Evolutionary conservation across 768 basidiomycete species (phyloP), one percentile per base, ranked within the genome.

Genomic region (Cytidiella melzeri): DNA sequence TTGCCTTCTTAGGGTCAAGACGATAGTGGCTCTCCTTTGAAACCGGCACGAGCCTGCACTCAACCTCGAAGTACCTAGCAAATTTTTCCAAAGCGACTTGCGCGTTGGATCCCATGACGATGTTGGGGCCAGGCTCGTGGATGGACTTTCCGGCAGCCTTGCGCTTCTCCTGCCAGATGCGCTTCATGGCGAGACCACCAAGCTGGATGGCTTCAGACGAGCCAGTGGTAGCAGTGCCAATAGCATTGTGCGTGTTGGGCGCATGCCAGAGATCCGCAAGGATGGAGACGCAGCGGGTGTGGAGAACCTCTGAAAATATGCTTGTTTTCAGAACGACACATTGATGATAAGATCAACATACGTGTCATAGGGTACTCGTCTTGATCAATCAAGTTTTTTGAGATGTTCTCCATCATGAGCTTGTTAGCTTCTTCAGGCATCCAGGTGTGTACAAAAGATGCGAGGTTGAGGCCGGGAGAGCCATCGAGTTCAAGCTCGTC

Each of bases 21-120:
- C 87, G 79, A 57, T 92, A 89, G 30, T 87, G 83, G 64, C 72
- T 84, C 61, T 79, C 79, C n/a, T 67, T 70, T 38, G 73, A 76
- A 56, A 85, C 73, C 2, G 84, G 84, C 1, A 86, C 83, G 4
- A 83, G 71, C 9, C 82, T 67, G 42, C 68, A 73, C 55, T 85
- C 84, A 36, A 84, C 81, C 38, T 84, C 82, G 45, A 81, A 81
- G 65, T 80, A 78, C 30, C 81, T 69, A 5, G 83, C 84, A 52
- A 83, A 84, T 64, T 83, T 84, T 64, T 84, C 83, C 28, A 84
- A 70, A 3, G 81, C 80, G 41, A 84, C 82, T 54, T 85, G 83
- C 2, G 83, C 83, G 56, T 84, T 83, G 36, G 83, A 77, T 23
- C 80, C 80, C 74, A 81, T 80, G 53, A 81, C 62, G 51, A 81